Base-by-base conservation (phyloP, 2,329 filamentous ascomycete species). In the Diaporthe caulivora region DNA sequence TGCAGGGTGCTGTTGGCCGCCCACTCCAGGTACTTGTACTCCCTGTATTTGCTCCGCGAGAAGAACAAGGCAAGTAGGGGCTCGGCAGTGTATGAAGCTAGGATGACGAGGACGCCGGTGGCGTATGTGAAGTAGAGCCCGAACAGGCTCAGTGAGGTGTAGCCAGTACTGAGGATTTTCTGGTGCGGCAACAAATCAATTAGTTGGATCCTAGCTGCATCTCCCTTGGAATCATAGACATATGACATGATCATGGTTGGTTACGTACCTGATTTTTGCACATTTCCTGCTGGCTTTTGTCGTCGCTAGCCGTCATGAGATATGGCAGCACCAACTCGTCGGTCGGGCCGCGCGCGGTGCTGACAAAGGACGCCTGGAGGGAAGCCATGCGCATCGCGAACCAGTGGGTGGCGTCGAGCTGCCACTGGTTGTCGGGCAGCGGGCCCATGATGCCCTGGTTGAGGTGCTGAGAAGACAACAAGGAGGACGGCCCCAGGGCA, bases 61-160 rank as follows among this genome's bases (percentile, higher is more conserved):
- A 71, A 68, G 7, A 78, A 65, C 1, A 62, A 68, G 0, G 29
- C 11, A 0, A 74, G 57, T 6, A 77, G 18, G 1, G 74, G 72
- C 8, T 78, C 75, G 0, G 75, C 49, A 0, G 70, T 18, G 67
- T 73, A 78, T 5, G 76, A 80, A 9, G 64, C n/a, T 0, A 76
- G 13, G 3, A 77, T 71, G 18, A 77, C 72, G 18, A 78, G 1
- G 2, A 62, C 15, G 1, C 79, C 78, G 1, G 70, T 21, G 8
- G 73, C 34, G 10, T 76, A 76, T 17, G 76, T 78, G 62, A 79
- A 77, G 24, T 64, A 57, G 13, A 81, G 75, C 21, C 77, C 76
- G 34, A 81, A 79, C 4, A 80, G 13, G 64, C 77, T 80, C 64
- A 81, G 78, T 1, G 78, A 78, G 0, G 53, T 68, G 54, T 78